A percentile compares a stretch with the other conserved stretches of the same genome.
Conservation (phyloP, 2,329 filamentous ascomycete genomes). For the Aspergillus felis region DNA sequence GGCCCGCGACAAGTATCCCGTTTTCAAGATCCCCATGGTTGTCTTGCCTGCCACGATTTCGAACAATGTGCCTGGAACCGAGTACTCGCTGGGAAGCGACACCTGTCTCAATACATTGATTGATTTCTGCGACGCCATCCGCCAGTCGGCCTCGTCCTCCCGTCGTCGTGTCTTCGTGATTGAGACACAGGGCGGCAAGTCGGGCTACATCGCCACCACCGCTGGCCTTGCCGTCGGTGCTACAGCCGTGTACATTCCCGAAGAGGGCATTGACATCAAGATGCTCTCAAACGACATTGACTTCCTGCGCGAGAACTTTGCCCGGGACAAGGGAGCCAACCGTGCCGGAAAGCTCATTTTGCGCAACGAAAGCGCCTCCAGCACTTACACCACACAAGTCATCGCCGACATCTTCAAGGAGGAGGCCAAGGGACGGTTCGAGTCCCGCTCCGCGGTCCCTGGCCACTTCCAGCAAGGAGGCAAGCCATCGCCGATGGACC, state of each 20-base stretch:
- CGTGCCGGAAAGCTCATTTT: constrained; percentile 90
- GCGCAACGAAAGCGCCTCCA: constrained; percentile 92
- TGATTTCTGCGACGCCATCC: constrained; percentile 93
- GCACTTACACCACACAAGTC: constrained; percentile 85
- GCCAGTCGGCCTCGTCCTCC: constrained; percentile 91
- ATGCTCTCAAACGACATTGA: constrained; percentile 90
- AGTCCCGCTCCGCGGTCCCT: constrained; percentile 84
- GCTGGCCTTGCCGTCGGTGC: constrained; percentile 90
- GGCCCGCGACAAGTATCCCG: constrained; percentile 71
- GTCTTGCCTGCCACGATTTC: constrained; percentile 95
- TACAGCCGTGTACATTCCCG: constrained; percentile 89
- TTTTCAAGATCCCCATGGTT: constrained; percentile 87
- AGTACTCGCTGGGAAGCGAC: constrained; percentile 94
- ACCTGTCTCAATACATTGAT: constrained; percentile 95
- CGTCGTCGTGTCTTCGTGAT: constrained; percentile 94
- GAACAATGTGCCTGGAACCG: constrained; percentile 96
- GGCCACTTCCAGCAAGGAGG: constrained; percentile 94
- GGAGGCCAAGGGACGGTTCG: constrained; percentile 86
- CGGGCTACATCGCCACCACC: constrained; percentile 87
- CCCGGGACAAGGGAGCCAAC: constrained; percentile 78
- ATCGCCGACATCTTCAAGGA: constrained; percentile 95
- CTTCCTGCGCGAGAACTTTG: constrained; percentile 81
- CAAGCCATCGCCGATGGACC: constrained; percentile 91
- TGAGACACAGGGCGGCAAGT: constrained; percentile 93
- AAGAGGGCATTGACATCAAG: constrained; percentile 89